Conservation (phyloP, 2,329 filamentous ascomycete genomes). For the Phyllosticta citrichinensis region DNA sequence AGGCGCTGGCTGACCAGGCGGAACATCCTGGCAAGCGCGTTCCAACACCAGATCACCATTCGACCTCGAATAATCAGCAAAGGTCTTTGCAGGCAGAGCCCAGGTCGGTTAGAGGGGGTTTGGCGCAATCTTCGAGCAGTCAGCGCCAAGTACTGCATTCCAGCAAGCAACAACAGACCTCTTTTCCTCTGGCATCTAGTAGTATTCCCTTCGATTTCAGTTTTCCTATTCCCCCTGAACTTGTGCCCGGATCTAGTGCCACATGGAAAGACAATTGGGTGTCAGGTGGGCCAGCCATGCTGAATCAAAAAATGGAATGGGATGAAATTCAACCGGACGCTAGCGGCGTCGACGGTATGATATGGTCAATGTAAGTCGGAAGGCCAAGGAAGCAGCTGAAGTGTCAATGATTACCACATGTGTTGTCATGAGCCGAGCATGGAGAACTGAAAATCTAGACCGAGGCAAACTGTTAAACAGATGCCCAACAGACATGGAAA, state of each 20-base stretch:
- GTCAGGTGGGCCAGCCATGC: neutral
- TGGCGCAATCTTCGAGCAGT: too few relatives aligned
- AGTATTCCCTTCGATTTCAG: too few relatives aligned
- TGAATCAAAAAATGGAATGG: conserved; percentile 1
- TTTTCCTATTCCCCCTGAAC: neutral
- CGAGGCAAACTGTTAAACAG: neutral
- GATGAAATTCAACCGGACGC: conserved; percentile 6
- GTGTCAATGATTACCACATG: too few relatives aligned
- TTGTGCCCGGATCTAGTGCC: neutral
- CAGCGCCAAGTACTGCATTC: too few relatives aligned
- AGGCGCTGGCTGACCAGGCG: neutral
- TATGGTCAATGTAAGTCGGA: conserved; percentile 8
- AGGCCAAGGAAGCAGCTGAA: neutral
- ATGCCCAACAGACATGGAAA: neutral
- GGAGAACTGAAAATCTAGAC: neutral
- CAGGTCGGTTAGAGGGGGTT: too few relatives aligned
- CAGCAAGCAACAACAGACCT: too few relatives aligned
- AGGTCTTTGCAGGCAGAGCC: too few relatives aligned
- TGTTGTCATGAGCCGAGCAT: too few relatives aligned
- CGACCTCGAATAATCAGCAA: neutral
- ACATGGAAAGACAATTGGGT: neutral
- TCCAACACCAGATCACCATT: neutral
- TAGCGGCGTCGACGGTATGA: conserved; percentile 7
- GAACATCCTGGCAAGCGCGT: neutral
- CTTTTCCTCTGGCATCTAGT: too few relatives aligned